These are phyloP conservation scores for Alternaria incomplexa DNA, from an alignment of 2,329 filamentous ascomycete genomes.

Conservation along the genomic window DNA sequence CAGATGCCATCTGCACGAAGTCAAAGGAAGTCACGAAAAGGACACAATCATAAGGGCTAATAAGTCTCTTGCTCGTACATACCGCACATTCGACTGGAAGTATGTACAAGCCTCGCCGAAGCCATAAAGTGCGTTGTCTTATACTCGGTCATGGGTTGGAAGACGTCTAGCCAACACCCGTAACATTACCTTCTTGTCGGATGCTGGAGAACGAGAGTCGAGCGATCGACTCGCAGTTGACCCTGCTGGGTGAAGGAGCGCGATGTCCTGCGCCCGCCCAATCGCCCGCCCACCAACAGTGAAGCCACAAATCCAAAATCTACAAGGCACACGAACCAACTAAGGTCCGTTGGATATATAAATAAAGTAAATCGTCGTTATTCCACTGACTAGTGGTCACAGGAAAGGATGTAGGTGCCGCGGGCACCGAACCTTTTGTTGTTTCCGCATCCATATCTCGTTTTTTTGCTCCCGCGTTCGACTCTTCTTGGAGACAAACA, in stretches of 20 bases:
- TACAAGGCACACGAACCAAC: neutral
- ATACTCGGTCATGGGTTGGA: neutral
- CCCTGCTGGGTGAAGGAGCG: neutral
- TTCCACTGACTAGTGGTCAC: neutral
- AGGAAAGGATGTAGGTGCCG: neutral
- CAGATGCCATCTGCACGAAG: neutral
- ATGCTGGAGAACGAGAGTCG: neutral
- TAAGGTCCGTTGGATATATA: neutral
- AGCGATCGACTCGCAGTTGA: neutral
- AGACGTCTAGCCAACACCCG: neutral
- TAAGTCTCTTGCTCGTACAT: neutral
- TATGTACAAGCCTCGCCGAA: neutral
- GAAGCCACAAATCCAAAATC: neutral
- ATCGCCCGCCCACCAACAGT: neutral
- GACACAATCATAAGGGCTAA: neutral
- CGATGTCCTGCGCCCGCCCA: neutral
- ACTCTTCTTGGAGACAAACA: neutral
- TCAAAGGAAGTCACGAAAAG: neutral
- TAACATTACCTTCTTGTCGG: neutral
- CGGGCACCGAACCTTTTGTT: neutral
- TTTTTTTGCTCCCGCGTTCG: slow-evolving; percentile 1
- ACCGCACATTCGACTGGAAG: accelerated
- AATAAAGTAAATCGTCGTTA: neutral
- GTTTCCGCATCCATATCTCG: neutral
- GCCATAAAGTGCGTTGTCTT: neutral